Conservation (phyloP, 2,329 filamentous ascomycete species). For the Aplosporella prunicola region DNA sequence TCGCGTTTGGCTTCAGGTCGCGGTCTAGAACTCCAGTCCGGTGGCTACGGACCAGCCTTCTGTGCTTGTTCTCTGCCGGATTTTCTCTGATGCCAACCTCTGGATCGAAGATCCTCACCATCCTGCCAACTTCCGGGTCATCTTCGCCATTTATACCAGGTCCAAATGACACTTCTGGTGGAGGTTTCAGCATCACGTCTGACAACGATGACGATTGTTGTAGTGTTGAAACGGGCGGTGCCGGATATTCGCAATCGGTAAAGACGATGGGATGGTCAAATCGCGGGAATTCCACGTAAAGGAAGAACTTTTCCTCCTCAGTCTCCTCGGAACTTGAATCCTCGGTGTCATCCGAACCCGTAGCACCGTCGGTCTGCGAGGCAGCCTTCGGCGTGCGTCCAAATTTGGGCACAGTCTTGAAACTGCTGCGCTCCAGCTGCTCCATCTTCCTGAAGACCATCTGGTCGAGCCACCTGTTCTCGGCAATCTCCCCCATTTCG, state of each 20-base stretch:
- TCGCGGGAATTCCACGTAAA: constrained; percentile 84
- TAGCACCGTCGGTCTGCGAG: constrained; percentile 28
- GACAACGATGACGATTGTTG: constrained; percentile 56
- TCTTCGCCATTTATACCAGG: constrained; percentile 68
- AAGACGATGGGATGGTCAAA: constrained; percentile 97
- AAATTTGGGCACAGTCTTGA: constrained; percentile 21
- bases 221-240: constrained; percentile 71
- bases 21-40: constrained; percentile 90
- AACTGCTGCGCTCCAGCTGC: constrained; percentile 42
- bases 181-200: constrained; percentile 64
- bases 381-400: constrained; percentile 21
- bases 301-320: constrained; percentile 60
- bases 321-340: constrained; percentile 28
- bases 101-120: constrained; percentile 86
- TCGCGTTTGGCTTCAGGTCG: constrained; percentile 91
- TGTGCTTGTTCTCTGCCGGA: constrained; percentile 89
- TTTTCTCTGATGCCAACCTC: constrained; percentile 86
- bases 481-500: constrained; percentile 91
- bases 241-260: constrained; percentile 83
- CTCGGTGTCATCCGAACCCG: constrained; percentile 19
- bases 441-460: constrained; percentile 87
- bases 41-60: constrained; percentile 81
- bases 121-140: constrained; percentile 44
- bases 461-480: constrained; percentile 91
- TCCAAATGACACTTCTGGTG: constrained; percentile 81